Percentiles rank a stretch among this genome's conserved stretches.
Evolutionary conservation across 352 stramenopile genomes (phyloP).

Genomic region (Phytophthora sansomeana): DNA sequence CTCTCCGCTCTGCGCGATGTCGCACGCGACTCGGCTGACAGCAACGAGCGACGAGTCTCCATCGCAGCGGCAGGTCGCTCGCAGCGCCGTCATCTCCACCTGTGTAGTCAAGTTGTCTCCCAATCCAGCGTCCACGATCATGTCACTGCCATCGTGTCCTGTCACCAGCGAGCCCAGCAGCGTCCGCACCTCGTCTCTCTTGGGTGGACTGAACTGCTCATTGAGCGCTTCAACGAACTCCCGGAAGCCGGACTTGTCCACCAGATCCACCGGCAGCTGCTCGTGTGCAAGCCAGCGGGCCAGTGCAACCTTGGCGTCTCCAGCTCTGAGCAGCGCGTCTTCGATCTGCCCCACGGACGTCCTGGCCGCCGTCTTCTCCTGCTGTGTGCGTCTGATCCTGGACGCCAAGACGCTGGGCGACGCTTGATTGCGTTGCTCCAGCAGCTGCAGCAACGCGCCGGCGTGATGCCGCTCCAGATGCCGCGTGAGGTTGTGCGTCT

Average conservation of each 20-base stretch:
- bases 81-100: conserved; percentile 43
- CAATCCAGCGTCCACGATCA: background rate
- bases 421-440: conserved; percentile 52
- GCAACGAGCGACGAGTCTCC: conserved; percentile 42
- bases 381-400: conserved; percentile 13
- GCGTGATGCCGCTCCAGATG: conserved; percentile 65
- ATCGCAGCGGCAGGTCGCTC: conserved; percentile 43
- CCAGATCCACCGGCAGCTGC: conserved; percentile 48
- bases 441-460: conserved; percentile 52
- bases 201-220: conserved; percentile 37
- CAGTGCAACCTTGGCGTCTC: conserved; percentile 43
- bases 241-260: conserved; percentile 48
- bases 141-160: conserved; percentile 12
- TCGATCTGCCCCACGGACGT: conserved; percentile 16
- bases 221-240: conserved; percentile 52
- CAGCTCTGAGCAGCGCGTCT: conserved; percentile 24
- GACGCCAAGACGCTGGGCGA: conserved; percentile 22
- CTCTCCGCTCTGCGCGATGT: conserved; percentile 27
- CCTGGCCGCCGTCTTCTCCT: conserved; percentile 22
- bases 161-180: conserved; percentile 33
- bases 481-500: conserved; percentile 72
- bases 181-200: conserved; percentile 36
- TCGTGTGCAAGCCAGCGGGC: conserved; percentile 55
- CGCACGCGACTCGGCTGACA: conserved; percentile 39
- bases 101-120: background rate